A percentile compares a stretch with the other conserved stretches of the same genome.
Evolutionary conservation across 108 stramenopile genomes (phyloP).

Genomic region (Parmales sp.): DNA sequence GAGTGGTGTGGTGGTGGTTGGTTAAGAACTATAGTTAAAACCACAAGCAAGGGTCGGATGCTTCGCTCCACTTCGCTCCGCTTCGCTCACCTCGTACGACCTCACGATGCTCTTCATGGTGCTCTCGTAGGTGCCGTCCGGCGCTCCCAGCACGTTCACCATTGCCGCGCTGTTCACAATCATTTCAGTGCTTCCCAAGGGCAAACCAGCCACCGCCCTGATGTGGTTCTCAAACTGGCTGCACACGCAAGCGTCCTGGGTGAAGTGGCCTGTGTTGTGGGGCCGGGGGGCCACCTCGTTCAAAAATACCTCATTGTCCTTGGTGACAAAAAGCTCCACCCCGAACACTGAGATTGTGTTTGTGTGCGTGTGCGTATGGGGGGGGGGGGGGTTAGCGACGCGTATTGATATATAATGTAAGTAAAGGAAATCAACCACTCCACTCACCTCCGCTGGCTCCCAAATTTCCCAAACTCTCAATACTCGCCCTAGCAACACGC

Average conservation of each 20-base stretch:
- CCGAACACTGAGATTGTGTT: too few relatives aligned
- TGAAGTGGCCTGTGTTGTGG: constrained; percentile 99
- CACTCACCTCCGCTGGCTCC: too few relatives aligned
- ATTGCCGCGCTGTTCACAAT: constrained; percentile 73
- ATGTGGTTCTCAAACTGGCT: constrained; percentile 98
- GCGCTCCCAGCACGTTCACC: constrained; percentile 76
- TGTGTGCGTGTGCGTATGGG: too few relatives aligned
- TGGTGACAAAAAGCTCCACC: constrained; percentile 85
- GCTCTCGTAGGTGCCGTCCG: constrained; percentile 53
- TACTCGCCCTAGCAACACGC: constrained; percentile 53
- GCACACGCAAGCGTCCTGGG: constrained; percentile 89
- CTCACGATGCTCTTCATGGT: constrained; percentile 47
- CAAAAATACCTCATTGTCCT: constrained; percentile 61
- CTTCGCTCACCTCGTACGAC: background rate
- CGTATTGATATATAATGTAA: too few relatives aligned
- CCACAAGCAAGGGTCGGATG: too few relatives aligned
- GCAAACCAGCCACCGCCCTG: constrained; percentile 82
- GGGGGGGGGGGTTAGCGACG: too few relatives aligned
- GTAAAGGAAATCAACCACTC: too few relatives aligned
- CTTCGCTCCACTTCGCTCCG: too few relatives aligned
- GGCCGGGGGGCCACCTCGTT: constrained; percentile 97
- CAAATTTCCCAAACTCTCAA: constrained; percentile 65
- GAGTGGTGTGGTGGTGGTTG: too few relatives aligned
- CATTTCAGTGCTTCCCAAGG: constrained; percentile 74
- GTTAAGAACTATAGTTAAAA: too few relatives aligned